Percentiles rank a stretch among this genome's conserved stretches.
Evolutionary conservation across 306 rosid species (phyloP).

Genomic region (Quercus glauca): DNA sequence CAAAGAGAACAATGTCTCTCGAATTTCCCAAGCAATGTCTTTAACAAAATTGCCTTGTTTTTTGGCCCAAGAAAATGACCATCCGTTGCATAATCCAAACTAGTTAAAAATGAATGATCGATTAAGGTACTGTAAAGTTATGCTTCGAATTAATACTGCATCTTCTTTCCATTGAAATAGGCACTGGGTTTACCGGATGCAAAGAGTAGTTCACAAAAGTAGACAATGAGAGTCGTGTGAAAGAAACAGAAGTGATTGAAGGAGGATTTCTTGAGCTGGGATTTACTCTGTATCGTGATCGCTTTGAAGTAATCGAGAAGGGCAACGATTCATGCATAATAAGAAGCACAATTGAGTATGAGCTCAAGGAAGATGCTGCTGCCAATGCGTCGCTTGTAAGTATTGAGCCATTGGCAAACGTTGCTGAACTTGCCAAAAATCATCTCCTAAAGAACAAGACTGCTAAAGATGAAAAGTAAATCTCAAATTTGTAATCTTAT

Average conservation of each 20-base stretch:
- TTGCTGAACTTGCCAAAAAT: slow-evolving; percentile 11
- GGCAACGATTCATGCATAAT: slow-evolving; percentile 15
- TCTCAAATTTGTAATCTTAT: not conserved
- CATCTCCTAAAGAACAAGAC: not conserved
- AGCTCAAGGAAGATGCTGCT: slow-evolving; percentile 39
- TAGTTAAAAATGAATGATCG: too few species aligned
- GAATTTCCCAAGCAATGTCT: too few species aligned
- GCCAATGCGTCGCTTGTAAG: slow-evolving; percentile 21
- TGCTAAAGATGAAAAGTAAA: not conserved
- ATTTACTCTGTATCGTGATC: slow-evolving; percentile 17
- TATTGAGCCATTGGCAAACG: slow-evolving; percentile 9
- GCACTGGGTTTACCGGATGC: not conserved
- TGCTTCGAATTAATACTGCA: not conserved
- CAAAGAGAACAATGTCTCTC: too few species aligned
- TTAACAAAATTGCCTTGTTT: too few species aligned
- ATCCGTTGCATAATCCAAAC: too few species aligned
- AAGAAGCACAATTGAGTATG: slow-evolving; percentile 28
- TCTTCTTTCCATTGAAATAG: not conserved
- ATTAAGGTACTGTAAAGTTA: not conserved
- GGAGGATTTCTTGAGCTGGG: slow-evolving; percentile 37
- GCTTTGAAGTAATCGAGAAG: slow-evolving; percentile 23
- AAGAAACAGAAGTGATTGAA: slow-evolving; percentile 35
- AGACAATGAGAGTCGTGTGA: slow-evolving; percentile 27
- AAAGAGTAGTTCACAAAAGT: slow-evolving; percentile 30
- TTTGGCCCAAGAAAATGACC: too few species aligned